These are phyloP conservation scores for Agapanthus africanus DNA, from an alignment of 106 monocot species.

Conservation along the genomic window DNA sequence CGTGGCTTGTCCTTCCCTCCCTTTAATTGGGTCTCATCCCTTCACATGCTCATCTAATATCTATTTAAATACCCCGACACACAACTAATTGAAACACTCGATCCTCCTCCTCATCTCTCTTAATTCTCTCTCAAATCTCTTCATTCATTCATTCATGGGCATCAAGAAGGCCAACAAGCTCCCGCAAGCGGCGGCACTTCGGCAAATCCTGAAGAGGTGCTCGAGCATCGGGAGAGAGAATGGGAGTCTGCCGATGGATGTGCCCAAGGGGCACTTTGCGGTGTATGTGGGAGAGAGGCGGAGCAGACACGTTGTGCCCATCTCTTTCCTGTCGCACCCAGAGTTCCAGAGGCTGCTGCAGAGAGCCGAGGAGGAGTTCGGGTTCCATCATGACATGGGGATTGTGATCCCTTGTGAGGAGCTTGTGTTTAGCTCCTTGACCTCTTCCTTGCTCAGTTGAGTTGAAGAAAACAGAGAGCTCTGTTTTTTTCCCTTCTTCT, in stretches of 20 bases:
- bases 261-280: slow-evolving; percentile 28
- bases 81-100: no score
- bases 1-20: no score
- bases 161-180: slow-evolving; percentile 7
- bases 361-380: no score
- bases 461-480: not conserved
- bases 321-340: slow-evolving; percentile 11
- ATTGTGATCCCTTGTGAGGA: slow-evolving; percentile 18
- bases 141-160: no score
- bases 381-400: no score
- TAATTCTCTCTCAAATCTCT: no score
- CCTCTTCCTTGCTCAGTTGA: not conserved
- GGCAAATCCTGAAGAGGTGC: slow-evolving; percentile 6
- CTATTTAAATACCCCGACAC: no score
- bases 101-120: no score
- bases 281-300: slow-evolving; percentile 30
- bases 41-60: no score
- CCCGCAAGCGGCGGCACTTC: not conserved
- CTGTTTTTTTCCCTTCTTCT: not conserved
- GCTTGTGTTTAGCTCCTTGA: not conserved
- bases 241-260: not conserved
- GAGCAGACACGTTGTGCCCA: slow-evolving; percentile 23
- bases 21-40: no score
- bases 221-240: slow-evolving; percentile 5
- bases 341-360: slow-evolving; percentile 21